Evolutionary conservation across 2,329 filamentous ascomycete species (phyloP).

Genomic region (Byssothecium circinans): DNA sequence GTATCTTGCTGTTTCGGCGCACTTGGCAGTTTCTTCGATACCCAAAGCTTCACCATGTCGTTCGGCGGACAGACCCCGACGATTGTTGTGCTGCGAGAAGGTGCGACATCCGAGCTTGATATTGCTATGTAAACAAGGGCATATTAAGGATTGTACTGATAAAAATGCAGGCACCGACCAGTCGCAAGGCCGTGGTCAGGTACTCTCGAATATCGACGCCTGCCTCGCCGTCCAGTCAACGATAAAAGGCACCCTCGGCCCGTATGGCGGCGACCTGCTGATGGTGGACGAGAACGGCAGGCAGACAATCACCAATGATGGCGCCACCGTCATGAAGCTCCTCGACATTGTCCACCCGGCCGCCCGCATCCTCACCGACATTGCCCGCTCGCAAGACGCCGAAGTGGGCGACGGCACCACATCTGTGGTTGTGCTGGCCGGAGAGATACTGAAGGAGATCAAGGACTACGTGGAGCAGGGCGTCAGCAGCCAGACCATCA

Average conservation of each 20-base stretch:
- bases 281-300: constrained; percentile 93
- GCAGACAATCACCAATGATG: constrained; percentile 99
- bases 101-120: constrained; percentile 57
- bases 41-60: constrained; percentile 65
- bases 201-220: constrained; percentile 97
- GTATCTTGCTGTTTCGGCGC: neutral
- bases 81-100: constrained; percentile 97
- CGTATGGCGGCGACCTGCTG: constrained; percentile 94
- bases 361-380: constrained; percentile 95
- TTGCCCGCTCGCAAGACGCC: constrained; percentile 97
- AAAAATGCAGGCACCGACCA: constrained; percentile 78
- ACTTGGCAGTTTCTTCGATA: constrained; percentile 2
- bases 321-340: constrained; percentile 99
- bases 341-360: constrained; percentile 98
- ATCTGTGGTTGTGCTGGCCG: constrained; percentile 94
- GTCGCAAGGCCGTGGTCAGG: constrained; percentile 94
- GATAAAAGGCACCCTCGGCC: constrained; percentile 92
- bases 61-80: constrained; percentile 97
- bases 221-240: constrained; percentile 94
- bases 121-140: too few relatives aligned
- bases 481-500: constrained; percentile 94
- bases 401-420: constrained; percentile 98
- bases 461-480: constrained; percentile 96
- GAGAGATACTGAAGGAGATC: constrained; percentile 95
- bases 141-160: constrained; percentile 19